phyloP scores from a whole-genome alignment of 139 green algal species.

The Closterium sp. region DNA sequence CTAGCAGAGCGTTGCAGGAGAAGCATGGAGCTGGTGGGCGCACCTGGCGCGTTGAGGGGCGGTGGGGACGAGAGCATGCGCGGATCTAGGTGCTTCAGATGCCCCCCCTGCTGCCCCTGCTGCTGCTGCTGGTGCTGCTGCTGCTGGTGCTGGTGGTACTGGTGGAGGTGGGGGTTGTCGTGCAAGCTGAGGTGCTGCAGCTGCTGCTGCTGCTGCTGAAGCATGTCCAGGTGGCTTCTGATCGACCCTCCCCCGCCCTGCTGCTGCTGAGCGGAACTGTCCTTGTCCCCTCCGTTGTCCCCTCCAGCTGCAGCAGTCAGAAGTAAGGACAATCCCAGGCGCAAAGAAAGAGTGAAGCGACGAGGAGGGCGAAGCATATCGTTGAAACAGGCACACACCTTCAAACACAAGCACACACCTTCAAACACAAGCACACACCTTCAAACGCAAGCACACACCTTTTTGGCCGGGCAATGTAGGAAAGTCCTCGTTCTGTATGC shows the following conservation, averaged over 20 bases:
- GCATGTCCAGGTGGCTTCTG: neutral
- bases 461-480: constrained; percentile 40
- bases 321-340: neutral
- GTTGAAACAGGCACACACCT: neutral
- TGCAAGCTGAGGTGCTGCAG: constrained; percentile 45
- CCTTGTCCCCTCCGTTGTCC: neutral
- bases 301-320: neutral
- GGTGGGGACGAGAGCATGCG: neutral
- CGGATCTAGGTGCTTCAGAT: neutral
- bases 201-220: constrained; percentile 33
- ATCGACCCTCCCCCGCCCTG: neutral
- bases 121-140: constrained; percentile 18
- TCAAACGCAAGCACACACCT: constrained; percentile 7
- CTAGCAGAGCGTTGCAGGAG: neutral
- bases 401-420: neutral
- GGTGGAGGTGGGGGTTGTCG: constrained; percentile 15
- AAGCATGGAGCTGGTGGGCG: neutral
- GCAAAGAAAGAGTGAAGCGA: neutral
- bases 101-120: constrained; percentile 13
- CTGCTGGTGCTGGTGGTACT: constrained; percentile 43
- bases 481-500: constrained; percentile 55
- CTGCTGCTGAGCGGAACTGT: neutral
- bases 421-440: constrained; percentile 7
- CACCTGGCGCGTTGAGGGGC: neutral
- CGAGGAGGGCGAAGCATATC: too few relatives aligned